Percentiles rank a stretch among this genome's conserved stretches.
phyloP scores from a whole-genome alignment of 148 eudicot species.

The Camellia japonica region DNA sequence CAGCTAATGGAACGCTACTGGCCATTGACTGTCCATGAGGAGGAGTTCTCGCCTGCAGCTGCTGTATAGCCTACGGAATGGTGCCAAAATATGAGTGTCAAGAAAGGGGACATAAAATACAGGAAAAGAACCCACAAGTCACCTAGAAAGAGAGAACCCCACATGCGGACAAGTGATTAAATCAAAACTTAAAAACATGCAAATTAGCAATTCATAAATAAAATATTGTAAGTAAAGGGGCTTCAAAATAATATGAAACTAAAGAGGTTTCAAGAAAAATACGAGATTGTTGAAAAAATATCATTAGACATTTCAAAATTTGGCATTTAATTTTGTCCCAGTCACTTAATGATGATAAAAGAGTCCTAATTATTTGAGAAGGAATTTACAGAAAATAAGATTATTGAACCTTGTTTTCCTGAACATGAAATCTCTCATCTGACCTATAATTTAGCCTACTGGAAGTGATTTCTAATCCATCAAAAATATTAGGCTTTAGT shows the following conservation, averaged over 20 bases:
- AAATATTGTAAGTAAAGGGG: no score
- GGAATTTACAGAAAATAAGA: neutral
- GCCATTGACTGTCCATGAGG: slow-evolving; percentile 58
- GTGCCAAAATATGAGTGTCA: slow-evolving; percentile 2
- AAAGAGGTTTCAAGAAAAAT: neutral
- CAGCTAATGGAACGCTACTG: slow-evolving; percentile 34
- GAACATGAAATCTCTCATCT: neutral
- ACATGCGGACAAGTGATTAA: neutral
- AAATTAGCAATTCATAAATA: no score
- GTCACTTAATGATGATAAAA: neutral
- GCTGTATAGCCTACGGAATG: slow-evolving; percentile 73
- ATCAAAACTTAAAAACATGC: neutral
- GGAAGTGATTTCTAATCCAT: neutral
- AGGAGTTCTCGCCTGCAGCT: slow-evolving; percentile 66
- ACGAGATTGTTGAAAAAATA: neutral
- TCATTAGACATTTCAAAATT: neutral
- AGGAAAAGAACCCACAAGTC: no score
- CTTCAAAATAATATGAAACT: neutral
- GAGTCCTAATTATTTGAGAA: neutral
- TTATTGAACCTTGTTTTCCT: neutral
- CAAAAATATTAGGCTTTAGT: neutral
- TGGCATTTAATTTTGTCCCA: neutral
- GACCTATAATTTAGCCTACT: neutral
- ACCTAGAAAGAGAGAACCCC: neutral
- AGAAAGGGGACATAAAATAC: neutral